Conservation (phyloP, 805 yeast genomes). For the Ogataea pilisensis region DNA sequence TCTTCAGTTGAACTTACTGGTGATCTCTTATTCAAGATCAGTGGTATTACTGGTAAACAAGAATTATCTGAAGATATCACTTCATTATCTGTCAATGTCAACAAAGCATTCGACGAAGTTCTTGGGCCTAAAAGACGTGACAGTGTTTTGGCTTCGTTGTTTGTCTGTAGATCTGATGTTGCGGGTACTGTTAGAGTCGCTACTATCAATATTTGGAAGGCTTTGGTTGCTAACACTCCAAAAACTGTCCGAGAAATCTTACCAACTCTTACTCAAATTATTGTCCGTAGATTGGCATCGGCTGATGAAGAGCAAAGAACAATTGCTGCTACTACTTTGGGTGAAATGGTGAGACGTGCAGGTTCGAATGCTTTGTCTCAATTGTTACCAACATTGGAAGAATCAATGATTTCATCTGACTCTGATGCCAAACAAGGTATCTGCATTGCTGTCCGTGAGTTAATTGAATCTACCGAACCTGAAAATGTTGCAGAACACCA, state of each 20-base stretch:
- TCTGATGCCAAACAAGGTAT: conserved; percentile 94
- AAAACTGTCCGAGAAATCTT: conserved; percentile 88
- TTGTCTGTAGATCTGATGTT: conserved; percentile 90
- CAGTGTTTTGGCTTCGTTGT: conserved; percentile 76
- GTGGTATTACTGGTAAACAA: conserved; percentile 79
- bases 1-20: conserved; percentile 95
- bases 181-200: conserved; percentile 84
- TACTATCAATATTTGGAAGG: conserved; percentile 94
- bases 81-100: conserved; percentile 47
- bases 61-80: conserved; percentile 57
- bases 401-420: conserved; percentile 55
- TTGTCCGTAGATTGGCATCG: conserved; percentile 82
- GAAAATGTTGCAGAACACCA: conserved; percentile 64
- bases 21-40: conserved; percentile 87
- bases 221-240: conserved; percentile 93
- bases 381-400: conserved; percentile 78
- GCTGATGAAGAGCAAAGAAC: conserved; percentile 71
- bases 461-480: conserved; percentile 66
- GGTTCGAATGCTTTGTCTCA: conserved; percentile 84
- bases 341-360: conserved; percentile 91
- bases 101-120: conserved; percentile 63
- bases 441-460: conserved; percentile 86
- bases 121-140: conserved; percentile 89
- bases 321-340: conserved; percentile 90
- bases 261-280: conserved; percentile 73